phyloP scores from a whole-genome alignment of 495 filamentous ascomycete genomes.

The Podospora bellae-mahoneyi region DNA sequence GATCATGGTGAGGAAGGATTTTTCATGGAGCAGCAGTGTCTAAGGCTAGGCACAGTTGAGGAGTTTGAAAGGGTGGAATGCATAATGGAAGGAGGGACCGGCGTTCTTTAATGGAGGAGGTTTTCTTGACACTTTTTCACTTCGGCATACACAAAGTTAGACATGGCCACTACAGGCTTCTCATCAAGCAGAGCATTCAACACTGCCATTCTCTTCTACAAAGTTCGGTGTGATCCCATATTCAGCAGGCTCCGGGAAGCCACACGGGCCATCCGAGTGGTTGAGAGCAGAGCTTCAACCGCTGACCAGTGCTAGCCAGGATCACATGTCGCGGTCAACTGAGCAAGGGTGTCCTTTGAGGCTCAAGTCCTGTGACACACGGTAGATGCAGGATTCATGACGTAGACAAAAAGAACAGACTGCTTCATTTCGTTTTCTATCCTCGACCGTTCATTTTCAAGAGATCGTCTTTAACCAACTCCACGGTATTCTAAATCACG shows the following conservation, averaged over 20 bases:
- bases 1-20: slow-evolving; percentile 23
- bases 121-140: background rate
- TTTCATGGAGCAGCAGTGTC: slow-evolving; percentile 20
- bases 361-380: background rate
- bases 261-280: background rate
- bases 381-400: background rate
- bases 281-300: background rate
- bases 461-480: background rate
- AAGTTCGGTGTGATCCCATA: background rate
- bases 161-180: background rate
- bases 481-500: slow-evolving; percentile 12
- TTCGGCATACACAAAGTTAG: background rate
- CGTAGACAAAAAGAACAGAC: background rate
- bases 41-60: background rate
- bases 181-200: background rate
- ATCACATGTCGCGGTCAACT: background rate
- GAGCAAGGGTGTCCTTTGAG: background rate
- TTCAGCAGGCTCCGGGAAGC: background rate
- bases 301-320: background rate
- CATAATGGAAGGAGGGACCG: background rate
- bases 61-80: background rate
- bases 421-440: slow-evolving; percentile 1
- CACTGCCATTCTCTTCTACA: background rate
- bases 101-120: background rate
- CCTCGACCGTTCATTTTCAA: background rate